These are phyloP conservation scores for Berberis thunbergii DNA, from an alignment of 164 flowering plant genomes.

Conservation along the genomic window DNA sequence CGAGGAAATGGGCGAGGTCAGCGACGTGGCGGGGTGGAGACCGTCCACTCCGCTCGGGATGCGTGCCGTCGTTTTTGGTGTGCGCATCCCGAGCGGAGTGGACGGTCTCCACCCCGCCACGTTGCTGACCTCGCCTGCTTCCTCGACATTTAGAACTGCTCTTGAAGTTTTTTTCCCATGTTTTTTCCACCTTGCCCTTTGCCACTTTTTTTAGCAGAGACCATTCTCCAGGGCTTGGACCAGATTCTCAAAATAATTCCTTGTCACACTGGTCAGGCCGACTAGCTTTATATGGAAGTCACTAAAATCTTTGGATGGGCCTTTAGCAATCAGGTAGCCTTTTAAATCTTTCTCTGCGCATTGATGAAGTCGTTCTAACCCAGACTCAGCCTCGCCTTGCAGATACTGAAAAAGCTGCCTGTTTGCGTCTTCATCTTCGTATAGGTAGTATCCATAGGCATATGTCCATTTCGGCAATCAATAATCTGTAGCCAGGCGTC, in stretches of 20 bases:
- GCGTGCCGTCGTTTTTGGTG: too few species aligned
- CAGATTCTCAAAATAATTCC: slow-evolving; percentile 79
- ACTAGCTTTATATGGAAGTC: slow-evolving; percentile 35
- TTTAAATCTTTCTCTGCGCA: slow-evolving; percentile 47
- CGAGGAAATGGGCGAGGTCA: too few species aligned
- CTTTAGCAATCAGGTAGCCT: slow-evolving; percentile 77
- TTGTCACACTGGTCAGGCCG: slow-evolving; percentile 74
- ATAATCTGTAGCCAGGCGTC: slow-evolving; percentile 65
- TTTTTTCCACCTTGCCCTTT: too few species aligned
- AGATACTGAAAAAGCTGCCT: slow-evolving; percentile 57
- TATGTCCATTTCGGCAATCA: slow-evolving; percentile 57
- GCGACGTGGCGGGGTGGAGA: too few species aligned
- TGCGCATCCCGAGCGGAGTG: too few species aligned
- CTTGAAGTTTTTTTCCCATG: too few species aligned
- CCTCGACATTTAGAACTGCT: too few species aligned
- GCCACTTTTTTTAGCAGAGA: too few species aligned
- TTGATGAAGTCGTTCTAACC: too few species aligned
- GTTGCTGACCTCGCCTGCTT: too few species aligned
- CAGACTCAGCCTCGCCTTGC: slow-evolving; percentile 62
- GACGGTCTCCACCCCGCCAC: too few species aligned
- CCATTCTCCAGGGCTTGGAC: slow-evolving; percentile 78
- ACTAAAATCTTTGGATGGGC: slow-evolving; percentile 38
- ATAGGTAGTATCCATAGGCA: slow-evolving; percentile 29
- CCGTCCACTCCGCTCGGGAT: too few species aligned
- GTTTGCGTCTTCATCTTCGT: slow-evolving; percentile 51